Evolutionary conservation across 805 yeast species (phyloP), one percentile per base, ranked within the genome.

Genomic region (Suhomyces emberorum): DNA sequence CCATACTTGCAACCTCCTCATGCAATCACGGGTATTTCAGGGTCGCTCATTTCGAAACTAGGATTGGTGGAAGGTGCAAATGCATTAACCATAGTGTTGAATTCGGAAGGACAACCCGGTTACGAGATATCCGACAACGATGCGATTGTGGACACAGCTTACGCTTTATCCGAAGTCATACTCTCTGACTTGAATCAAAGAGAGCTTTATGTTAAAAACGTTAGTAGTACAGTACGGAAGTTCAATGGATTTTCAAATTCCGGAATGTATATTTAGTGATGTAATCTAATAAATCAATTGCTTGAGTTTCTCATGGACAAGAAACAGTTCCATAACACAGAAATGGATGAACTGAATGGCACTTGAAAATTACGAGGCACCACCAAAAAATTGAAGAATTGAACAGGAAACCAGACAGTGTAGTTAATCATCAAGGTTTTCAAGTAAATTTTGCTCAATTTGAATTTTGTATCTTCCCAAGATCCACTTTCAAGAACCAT

Each of bases 281-380:
- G 5, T 23, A 11, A n/a, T 11, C 20, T 24, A n/a, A 20, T 28
- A n/a, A 19, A 7, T 12, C 18, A 48, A 30, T 45, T 42, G 8
- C 36, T 49, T 5, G 69, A 60, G 42, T 87, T 87, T 51, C 85
- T 70, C 74, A 86, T 78, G 0, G 95, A 88, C 33, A 91, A 65
- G 63, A 84, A 89, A 36, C 96, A 88, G 55, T 93, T 91, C 98
- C 98, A 91, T 24, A 91, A 64, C 14, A 91, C 95, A 19, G 95
- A 91, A 4, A 93, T 69, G 14, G 63, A 85, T 7, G 93, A 83
- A 37, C 95, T 81, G 57, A 93, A 91, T 0, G 97, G 96, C 4
- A 91, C 95, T 59, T 91, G 98, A 47, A 79, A 75, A 41, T 70
- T 70, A 41, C 77, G 69, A 1, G 91, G 91, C 59, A 85, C 74